These are phyloP conservation scores for Aureobasidium sp. DNA, from an alignment of 2,329 filamentous ascomycete species.

Conservation along the genomic window DNA sequence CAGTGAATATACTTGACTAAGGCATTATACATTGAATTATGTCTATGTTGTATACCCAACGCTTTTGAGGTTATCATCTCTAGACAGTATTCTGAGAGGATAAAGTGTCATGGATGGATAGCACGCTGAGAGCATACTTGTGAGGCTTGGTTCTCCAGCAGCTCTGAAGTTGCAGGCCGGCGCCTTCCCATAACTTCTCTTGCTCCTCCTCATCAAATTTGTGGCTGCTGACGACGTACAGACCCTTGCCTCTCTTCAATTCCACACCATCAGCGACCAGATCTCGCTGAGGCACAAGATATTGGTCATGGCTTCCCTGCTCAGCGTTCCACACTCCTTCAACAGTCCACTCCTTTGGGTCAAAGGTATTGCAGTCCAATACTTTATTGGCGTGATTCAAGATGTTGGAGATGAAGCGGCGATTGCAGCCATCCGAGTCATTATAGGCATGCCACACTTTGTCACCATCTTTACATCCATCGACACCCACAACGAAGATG, in stretches of 20 bases:
- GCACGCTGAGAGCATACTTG: background rate
- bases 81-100: background rate
- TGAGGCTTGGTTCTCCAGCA: background rate
- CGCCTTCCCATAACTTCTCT: background rate
- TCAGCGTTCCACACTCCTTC: background rate
- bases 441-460: conserved; percentile 7
- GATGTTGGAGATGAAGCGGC: conserved; percentile 7
- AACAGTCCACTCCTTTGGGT: background rate
- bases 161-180: background rate
- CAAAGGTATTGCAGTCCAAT: background rate
- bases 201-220: conserved; percentile 1
- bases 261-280: background rate
- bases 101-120: background rate
- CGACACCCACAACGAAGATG: background rate
- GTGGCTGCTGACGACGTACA: background rate
- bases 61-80: background rate
- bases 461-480: background rate
- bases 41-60: background rate
- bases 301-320: background rate
- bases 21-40: background rate
- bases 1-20: too few species aligned
- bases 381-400: background rate
- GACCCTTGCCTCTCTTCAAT: background rate
- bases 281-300: background rate
- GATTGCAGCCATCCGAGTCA: background rate